Conservation (phyloP, 352 stramenopile genomes). For the Phytophthora foliorum region DNA sequence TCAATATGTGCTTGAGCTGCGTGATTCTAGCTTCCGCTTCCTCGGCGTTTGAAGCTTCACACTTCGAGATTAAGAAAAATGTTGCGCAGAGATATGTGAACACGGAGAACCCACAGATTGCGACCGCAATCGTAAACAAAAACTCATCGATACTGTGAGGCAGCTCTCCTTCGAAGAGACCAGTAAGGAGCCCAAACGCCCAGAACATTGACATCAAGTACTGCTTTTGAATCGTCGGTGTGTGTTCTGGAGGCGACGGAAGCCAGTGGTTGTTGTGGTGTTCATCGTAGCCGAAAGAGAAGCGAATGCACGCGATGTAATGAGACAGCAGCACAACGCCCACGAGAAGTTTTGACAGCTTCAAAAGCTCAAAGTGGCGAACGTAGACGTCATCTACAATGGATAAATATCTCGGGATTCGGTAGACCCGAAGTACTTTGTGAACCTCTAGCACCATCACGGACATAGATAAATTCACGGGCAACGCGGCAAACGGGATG, state of each 20-base stretch:
- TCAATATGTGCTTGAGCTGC: constrained; percentile 66
- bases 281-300: constrained; percentile 57
- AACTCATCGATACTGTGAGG: constrained; percentile 52
- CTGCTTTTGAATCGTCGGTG: constrained; percentile 17
- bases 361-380: constrained; percentile 62
- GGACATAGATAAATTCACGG: constrained; percentile 15
- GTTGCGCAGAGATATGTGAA: constrained; percentile 73
- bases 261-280: constrained; percentile 53
- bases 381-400: constrained; percentile 68
- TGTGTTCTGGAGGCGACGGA: constrained; percentile 12
- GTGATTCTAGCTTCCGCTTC: constrained; percentile 59
- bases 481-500: constrained; percentile 43
- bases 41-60: constrained; percentile 57
- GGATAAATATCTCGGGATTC: constrained; percentile 49
- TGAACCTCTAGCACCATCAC: constrained; percentile 49
- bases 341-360: constrained; percentile 60
- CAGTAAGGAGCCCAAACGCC: constrained; percentile 60
- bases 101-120: constrained; percentile 57
- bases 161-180: constrained; percentile 61
- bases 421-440: constrained; percentile 48
- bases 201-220: constrained; percentile 71
- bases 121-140: constrained; percentile 65
- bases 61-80: constrained; percentile 79
- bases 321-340: constrained; percentile 53
- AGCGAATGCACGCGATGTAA: constrained; percentile 58